These are phyloP conservation scores for Moesziomyces sp. DNA, from an alignment of 1,284 basidiomycete species.

Conservation along the genomic window DNA sequence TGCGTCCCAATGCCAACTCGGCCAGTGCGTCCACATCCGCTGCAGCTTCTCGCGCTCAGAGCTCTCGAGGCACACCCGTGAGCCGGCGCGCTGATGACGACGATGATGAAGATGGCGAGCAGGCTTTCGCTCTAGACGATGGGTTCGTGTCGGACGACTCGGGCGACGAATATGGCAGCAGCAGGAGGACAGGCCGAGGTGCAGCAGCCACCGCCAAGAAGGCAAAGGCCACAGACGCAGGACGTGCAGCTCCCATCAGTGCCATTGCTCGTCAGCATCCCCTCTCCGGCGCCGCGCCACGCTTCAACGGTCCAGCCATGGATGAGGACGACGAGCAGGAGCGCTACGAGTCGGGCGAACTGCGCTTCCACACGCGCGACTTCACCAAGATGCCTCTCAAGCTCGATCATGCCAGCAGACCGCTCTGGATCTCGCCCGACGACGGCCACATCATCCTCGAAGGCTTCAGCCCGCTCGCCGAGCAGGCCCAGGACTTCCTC, in stretches of 20 bases:
- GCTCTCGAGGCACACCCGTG: slow-evolving; percentile 19
- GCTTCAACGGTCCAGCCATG: slow-evolving; percentile 38
- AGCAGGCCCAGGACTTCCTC: slow-evolving; percentile 97
- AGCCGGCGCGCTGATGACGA: slow-evolving; percentile 17
- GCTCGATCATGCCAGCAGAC: slow-evolving; percentile 61
- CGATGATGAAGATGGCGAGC: slow-evolving; percentile 35
- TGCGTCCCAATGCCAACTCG: slow-evolving; percentile 33
- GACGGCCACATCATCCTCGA: slow-evolving; percentile 66
- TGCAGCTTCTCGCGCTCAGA: slow-evolving; percentile 31
- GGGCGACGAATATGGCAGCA: slow-evolving; percentile 35
- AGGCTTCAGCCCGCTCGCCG: slow-evolving; percentile 79
- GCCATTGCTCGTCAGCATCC: slow-evolving; percentile 41
- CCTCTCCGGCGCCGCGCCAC: slow-evolving; percentile 41
- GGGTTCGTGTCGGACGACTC: slow-evolving; percentile 47
- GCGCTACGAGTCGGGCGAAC: slow-evolving; percentile 37
- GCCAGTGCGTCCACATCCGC: slow-evolving; percentile 25
- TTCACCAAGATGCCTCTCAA: slow-evolving; percentile 65
- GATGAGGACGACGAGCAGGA: slow-evolving; percentile 46
- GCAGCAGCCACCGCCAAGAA: slow-evolving; percentile 17
- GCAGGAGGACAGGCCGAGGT: slow-evolving; percentile 7
- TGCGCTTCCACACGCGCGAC: slow-evolving; percentile 79
- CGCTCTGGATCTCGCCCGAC: slow-evolving; percentile 67
- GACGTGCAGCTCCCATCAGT: slow-evolving; percentile 4
- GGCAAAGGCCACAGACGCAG: slow-evolving; percentile 4
- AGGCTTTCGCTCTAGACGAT: slow-evolving; percentile 34